These are phyloP conservation scores for Quercus ilex DNA, from an alignment of 306 rosid species.

Conservation along the genomic window DNA sequence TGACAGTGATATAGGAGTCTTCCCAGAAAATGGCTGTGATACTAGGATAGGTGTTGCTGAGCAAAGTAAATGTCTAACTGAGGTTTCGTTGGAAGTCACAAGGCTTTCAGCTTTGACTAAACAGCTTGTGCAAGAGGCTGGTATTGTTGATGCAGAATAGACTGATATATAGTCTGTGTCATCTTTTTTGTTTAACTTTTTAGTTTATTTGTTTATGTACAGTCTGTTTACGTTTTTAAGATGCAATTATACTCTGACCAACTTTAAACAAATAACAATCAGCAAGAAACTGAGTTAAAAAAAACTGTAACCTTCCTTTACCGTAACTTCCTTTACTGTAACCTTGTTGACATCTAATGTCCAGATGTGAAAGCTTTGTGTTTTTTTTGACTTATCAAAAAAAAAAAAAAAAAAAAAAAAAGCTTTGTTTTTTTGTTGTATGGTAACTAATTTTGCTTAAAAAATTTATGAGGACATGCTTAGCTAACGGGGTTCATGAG, in stretches of 20 bases:
- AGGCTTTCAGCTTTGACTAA: slow-evolving; percentile 70
- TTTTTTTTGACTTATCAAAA: neutral
- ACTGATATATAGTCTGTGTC: too few species aligned
- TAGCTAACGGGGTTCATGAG: too few species aligned
- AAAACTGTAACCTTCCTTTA: neutral
- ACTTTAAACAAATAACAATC: too few species aligned
- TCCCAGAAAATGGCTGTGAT: slow-evolving; percentile 13
- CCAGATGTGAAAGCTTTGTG: neutral
- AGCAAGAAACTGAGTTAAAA: too few species aligned
- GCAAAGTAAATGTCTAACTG: slow-evolving; percentile 27
- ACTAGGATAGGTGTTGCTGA: neutral
- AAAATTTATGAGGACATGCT: too few species aligned
- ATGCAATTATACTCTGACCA: too few species aligned
- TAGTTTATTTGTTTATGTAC: too few species aligned
- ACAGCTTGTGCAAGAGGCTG: slow-evolving; percentile 71
- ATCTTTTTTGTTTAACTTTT: too few species aligned
- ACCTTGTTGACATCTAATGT: neutral
- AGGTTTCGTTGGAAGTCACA: slow-evolving; percentile 52
- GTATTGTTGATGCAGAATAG: slow-evolving; percentile 36
- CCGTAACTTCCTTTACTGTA: neutral
- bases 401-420: too few species aligned
- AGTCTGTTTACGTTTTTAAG: too few species aligned
- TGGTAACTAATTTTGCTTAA: neutral
- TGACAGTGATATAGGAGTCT: slow-evolving; percentile 23
- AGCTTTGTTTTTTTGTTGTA: neutral